A percentile compares a stretch with the other conserved stretches of the same genome.
These are phyloP conservation scores for Pestalotiopsis sp. DNA, from an alignment of 2,329 filamentous ascomycete species.

Conservation along the genomic window DNA sequence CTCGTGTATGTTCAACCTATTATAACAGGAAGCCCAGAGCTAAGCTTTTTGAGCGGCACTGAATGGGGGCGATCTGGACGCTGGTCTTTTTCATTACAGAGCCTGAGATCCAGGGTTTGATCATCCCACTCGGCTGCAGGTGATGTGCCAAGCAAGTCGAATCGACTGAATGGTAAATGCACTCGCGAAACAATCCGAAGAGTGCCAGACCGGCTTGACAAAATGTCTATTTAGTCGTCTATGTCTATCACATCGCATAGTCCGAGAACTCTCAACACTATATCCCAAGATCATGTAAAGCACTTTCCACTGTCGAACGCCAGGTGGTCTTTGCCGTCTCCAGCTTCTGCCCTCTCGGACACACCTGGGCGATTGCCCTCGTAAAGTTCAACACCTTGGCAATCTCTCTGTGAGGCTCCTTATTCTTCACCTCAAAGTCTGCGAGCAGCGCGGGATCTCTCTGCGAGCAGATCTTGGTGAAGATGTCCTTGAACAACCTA, in stretches of 20 bases:
- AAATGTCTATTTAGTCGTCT: background rate
- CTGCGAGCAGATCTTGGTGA: slow-evolving; percentile 22
- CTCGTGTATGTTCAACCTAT: background rate
- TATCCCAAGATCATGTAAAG: slow-evolving; percentile 6
- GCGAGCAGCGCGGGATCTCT: background rate
- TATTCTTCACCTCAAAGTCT: slow-evolving; percentile 3
- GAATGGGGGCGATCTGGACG: background rate
- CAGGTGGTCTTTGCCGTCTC: background rate
- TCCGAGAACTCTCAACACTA: background rate
- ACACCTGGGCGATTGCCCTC: slow-evolving; percentile 15
- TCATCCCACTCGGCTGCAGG: background rate
- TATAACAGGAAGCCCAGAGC: background rate
- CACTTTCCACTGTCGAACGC: slow-evolving; percentile 4
- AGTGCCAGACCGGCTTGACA: background rate
- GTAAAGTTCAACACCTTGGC: background rate
- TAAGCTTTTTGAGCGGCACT: background rate
- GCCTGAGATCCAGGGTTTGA: background rate
- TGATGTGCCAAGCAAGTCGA: background rate
- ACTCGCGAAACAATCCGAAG: no score
- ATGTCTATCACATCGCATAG: background rate
- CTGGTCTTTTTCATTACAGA: background rate
- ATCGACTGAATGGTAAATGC: no score
- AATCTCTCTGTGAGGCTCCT: background rate
- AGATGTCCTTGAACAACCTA: slow-evolving; percentile 22
- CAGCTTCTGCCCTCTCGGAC: slow-evolving; percentile 1